These are phyloP conservation scores for Cyclotella choctawhatcheeana DNA, from an alignment of 108 stramenopile genomes.

Conservation along the genomic window DNA sequence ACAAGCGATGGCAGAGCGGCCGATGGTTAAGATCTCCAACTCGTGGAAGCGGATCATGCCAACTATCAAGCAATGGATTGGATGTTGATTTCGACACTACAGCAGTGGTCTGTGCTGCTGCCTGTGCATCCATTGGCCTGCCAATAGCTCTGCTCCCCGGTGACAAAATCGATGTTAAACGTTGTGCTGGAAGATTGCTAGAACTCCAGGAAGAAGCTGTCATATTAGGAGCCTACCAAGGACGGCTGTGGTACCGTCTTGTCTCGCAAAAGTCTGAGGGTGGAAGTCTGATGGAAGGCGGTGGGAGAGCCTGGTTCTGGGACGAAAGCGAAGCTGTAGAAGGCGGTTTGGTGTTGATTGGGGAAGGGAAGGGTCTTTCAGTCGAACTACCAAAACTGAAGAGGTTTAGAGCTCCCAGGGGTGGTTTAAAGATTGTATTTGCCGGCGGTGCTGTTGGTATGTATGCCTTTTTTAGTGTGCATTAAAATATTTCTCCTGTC, in stretches of 20 bases:
- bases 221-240: conserved; percentile 85
- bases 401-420: conserved; percentile 65
- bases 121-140: conserved; percentile 83
- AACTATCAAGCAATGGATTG: conserved; percentile 59
- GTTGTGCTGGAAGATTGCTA: conserved; percentile 82
- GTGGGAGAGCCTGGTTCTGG: conserved; percentile 83
- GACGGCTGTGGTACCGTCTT: conserved; percentile 83
- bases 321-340: conserved; percentile 88
- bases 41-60: conserved; percentile 72
- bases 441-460: conserved; percentile 72
- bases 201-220: conserved; percentile 92
- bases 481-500: neutral
- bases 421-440: conserved; percentile 78
- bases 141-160: conserved; percentile 76
- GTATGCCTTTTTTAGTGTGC: neutral
- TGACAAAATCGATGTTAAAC: conserved; percentile 81
- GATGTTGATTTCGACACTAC: conserved; percentile 84
- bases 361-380: conserved; percentile 51
- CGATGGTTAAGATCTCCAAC: conserved; percentile 53
- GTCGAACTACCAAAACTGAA: conserved; percentile 62
- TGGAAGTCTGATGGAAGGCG: conserved; percentile 84
- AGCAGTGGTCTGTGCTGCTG: conserved; percentile 77
- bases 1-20: conserved; percentile 64
- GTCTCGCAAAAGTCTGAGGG: conserved; percentile 91
- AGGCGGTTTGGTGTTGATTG: conserved; percentile 73